phyloP scores from a whole-genome alignment of 805 yeast genomes.

The Pichia membranifaciens region DNA sequence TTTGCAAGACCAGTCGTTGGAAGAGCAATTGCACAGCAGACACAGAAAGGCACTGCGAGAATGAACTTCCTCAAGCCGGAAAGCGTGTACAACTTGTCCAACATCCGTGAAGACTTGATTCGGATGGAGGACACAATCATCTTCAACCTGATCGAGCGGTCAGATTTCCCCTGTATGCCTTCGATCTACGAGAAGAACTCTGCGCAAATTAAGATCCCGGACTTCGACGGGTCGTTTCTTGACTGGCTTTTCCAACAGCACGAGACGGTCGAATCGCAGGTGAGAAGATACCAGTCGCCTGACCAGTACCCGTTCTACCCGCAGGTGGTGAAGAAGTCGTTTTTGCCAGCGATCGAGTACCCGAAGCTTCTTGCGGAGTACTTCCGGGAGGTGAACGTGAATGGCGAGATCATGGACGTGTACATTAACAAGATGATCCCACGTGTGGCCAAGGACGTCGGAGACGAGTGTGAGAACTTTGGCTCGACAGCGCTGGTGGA shows the following conservation, averaged over 20 bases:
- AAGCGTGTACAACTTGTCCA: constrained; percentile 69
- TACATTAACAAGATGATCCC: constrained; percentile 78
- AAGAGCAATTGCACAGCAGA: no score
- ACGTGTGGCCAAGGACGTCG: constrained; percentile 52
- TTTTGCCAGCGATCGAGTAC: constrained; percentile 76
- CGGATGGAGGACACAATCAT: constrained; percentile 97
- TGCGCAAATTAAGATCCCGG: constrained; percentile 45
- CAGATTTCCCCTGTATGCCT: constrained; percentile 75
- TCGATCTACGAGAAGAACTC: constrained; percentile 62
- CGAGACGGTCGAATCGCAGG: constrained; percentile 70
- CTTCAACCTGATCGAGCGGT: constrained; percentile 86
- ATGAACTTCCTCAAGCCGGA: constrained; percentile 87
- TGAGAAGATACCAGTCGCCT: constrained; percentile 89
- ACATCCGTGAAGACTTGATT: constrained; percentile 78
- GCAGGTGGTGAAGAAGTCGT: constrained; percentile 47
- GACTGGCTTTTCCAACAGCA: constrained; percentile 79
- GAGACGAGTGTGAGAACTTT: constrained; percentile 77
- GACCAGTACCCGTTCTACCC: constrained; percentile 92
- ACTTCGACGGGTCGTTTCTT: constrained; percentile 69
- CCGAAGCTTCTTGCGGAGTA: constrained; percentile 75
- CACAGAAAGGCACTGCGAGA: not conserved
- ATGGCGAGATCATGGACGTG: constrained; percentile 55
- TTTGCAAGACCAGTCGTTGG: no score
- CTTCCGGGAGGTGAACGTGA: constrained; percentile 70
- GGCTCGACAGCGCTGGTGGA: constrained; percentile 86